Evolutionary conservation across 2,329 filamentous ascomycete genomes (phyloP), one percentile per base, ranked within the genome.

Genomic region (Triangularia setosa): DNA sequence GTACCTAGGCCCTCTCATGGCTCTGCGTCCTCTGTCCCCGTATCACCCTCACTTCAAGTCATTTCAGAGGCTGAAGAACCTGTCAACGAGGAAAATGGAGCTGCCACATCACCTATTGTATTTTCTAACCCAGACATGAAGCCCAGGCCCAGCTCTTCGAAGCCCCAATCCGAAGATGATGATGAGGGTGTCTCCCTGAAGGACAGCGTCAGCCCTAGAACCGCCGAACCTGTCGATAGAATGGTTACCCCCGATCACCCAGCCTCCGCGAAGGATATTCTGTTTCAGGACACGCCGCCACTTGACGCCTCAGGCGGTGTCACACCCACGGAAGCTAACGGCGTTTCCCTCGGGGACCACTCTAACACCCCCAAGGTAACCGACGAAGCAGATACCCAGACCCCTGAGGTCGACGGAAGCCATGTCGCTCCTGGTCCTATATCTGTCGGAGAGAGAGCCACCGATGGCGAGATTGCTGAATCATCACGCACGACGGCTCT

Each of bases 11-110:
- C 65, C 2, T 66, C 72, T 3, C 65, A 64, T 9, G 68, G 67
- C 14, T 72, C 71, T 7, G 60, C 70, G 55, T 64, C 68, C 35
- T 76, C 77, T 24, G 74, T 73, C n/a, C 73, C 72, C 63, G 77
- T 68, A 7, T 65, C 69, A 7, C 72, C 72, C 3, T 82, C 81
- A 2, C 74, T 84, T 5, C 76, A 79, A 7, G 78, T 80, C 16
- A 83, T 83, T 58, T 77, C 78, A 1, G 81, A 83, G 68, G 79
- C 79, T 24, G 69, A 68, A 4, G 70, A 69, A 30, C 24, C 58
- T 40, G 71, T 67, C 40, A 64, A 68, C 35, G 52, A 24, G 25
- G 54, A 54, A 53, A 53, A 52, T 16, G 55, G 27, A 8, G 12
- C 23, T 58, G 11, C 35, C 21, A 24, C 68, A 4, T 28, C 21